Conservation (phyloP, 495 filamentous ascomycete species). For the Xylaria bambusicola region DNA sequence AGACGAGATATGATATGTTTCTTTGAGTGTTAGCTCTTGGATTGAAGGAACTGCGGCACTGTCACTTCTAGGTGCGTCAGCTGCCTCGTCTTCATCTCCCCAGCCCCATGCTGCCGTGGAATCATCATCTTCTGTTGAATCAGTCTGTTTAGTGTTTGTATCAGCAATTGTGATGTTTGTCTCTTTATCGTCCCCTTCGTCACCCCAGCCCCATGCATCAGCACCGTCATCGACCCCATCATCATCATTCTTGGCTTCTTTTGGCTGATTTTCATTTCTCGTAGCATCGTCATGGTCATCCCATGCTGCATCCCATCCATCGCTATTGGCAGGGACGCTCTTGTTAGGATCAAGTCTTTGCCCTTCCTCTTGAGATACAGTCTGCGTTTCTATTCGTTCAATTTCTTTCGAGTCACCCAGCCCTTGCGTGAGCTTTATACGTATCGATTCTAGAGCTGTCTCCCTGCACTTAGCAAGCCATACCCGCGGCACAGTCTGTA, state of each 20-base stretch:
- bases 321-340: constrained; percentile 41
- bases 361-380: constrained; percentile 67
- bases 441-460: constrained; percentile 69
- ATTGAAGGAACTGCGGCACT: constrained; percentile 17
- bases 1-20: constrained; percentile 84
- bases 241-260: constrained; percentile 21
- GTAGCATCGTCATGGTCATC: constrained; percentile 54
- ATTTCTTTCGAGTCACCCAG: constrained; percentile 65
- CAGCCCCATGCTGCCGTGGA: constrained; percentile 61
- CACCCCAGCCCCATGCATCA: constrained; percentile 37
- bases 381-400: constrained; percentile 82
- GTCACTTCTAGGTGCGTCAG: constrained; percentile 16
- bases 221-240: constrained; percentile 28
- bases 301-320: constrained; percentile 67
- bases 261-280: constrained; percentile 45
- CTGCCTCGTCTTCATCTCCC: constrained; percentile 53
- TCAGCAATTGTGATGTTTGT: constrained; percentile 22
- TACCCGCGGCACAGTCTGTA: constrained; percentile 70
- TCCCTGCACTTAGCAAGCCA: constrained; percentile 89
- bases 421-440: constrained; percentile 65
- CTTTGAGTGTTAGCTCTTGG: constrained; percentile 70
- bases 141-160: neutral
- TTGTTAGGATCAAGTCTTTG: constrained; percentile 57
- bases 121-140: constrained; percentile 45
- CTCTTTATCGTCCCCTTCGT: constrained; percentile 23